These are phyloP conservation scores for Cyberlindnera xishuangbannaensis DNA, from an alignment of 805 yeast species.

Conservation along the genomic window DNA sequence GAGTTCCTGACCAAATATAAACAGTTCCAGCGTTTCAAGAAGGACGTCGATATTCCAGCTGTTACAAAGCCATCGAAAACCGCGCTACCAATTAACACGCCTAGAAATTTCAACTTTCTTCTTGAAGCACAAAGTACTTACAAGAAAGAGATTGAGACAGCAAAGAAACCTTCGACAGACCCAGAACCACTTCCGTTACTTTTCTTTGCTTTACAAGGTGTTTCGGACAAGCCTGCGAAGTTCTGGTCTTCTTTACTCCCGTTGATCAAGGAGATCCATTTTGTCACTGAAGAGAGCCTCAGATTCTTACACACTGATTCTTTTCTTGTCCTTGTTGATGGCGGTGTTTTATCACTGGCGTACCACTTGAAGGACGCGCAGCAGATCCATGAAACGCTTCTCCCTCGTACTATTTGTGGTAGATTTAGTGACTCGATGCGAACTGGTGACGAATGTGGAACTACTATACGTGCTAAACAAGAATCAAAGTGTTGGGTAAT, in stretches of 20 bases:
- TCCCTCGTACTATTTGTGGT: constrained; percentile 56
- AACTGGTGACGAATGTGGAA: constrained; percentile 36
- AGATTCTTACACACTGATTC: constrained; percentile 23
- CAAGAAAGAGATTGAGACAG: constrained; percentile 11
- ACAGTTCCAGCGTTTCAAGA: constrained; percentile 24
- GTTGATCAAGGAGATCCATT: constrained; percentile 32
- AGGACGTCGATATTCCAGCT: constrained; percentile 3
- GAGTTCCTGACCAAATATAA: constrained; percentile 52
- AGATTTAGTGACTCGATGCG: constrained; percentile 21
- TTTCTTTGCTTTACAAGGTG: constrained; percentile 10
- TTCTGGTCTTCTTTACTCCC: constrained; percentile 11
- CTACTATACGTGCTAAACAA: constrained; percentile 48
- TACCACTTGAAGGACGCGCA: constrained; percentile 35
- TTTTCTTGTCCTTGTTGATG: constrained; percentile 50
- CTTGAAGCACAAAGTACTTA: constrained; percentile 33
- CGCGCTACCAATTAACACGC: constrained; percentile 28
- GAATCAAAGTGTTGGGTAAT: constrained; percentile 69
- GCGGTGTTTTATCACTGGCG: constrained; percentile 47
- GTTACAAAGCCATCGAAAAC: constrained; percentile 1
- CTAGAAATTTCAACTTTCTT: constrained; percentile 35
- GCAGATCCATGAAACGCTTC: constrained; percentile 37
- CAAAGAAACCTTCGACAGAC: constrained; percentile 28
- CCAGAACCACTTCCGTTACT: constrained; percentile 11
- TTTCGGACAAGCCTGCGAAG: constrained; percentile 3
- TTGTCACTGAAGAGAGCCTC: constrained; percentile 51